Base-by-base conservation (phyloP, 2,329 filamentous ascomycete genomes). In the Fusarium zealandicum region DNA sequence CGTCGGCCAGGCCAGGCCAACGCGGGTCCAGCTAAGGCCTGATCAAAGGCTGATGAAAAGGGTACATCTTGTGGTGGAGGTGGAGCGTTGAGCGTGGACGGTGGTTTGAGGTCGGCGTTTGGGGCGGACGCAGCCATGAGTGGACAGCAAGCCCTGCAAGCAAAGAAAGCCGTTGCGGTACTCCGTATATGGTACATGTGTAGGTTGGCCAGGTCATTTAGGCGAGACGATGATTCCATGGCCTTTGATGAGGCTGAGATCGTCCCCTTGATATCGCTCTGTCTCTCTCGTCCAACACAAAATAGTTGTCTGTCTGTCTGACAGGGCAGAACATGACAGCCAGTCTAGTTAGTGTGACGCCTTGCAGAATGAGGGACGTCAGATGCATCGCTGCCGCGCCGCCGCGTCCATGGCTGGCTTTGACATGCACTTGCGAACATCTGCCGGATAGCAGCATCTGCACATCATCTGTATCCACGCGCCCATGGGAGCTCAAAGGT, bases 91-190 rank as follows among this genome's bases (percentile, higher is more conserved):
- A 63, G 57, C 56, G 49, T 47, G 59, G 59, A 65, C 62, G 64
- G 62, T 38, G 63, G 60, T 66, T 67, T 67, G 65, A 67, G 63
- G 65, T 66, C 51, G 61, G 57, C 52, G 57, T 66, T 65, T 68
- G 57, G 61, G 65, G 65, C 65, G 65, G 65, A 65, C 65, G 63
- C 57, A 66, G 40, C 52, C 54, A 65, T 38, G 54, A 62, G 60
- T 66, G 65, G 65, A 55, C 49, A 57, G 43, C 47, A 36, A 56
- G 50, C 55, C 65, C 53, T 64, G 65, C 49, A 42, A 35, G 28
- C 39, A 45, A 28, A 38, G 16, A 54, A 41, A 61, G 37, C 49
- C 46, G 41, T 67, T 58, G 57, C 59, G 59, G 56, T 41, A 49
- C 54, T 51, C 42, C 52, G 59, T 64, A 60, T 57, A 51, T 17